Evolutionary conservation across 352 stramenopile species (phyloP).

Genomic region (Pythium aristosporum): DNA sequence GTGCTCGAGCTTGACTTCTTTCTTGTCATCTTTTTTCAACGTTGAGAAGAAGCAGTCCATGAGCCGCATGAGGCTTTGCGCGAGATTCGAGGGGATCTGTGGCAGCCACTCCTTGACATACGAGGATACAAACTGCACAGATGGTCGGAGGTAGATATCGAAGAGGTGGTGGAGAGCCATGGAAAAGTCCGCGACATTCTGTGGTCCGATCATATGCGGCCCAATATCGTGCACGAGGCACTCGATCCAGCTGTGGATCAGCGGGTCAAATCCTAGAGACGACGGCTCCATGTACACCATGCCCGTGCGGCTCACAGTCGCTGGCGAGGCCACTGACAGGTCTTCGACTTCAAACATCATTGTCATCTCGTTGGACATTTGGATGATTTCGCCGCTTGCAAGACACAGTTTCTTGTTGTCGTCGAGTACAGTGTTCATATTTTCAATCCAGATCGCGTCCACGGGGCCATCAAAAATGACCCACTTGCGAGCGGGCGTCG

Average conservation of each 20-base stretch:
- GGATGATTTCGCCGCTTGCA: conserved; percentile 93
- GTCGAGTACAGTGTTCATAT: conserved; percentile 97
- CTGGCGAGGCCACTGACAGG: conserved; percentile 91
- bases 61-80: conserved; percentile 90
- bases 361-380: conserved; percentile 95
- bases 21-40: conserved; percentile 43
- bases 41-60: conserved; percentile 87
- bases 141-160: conserved; percentile 88
- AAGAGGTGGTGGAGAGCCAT: conserved; percentile 74
- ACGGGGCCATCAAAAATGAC: conserved; percentile 95
- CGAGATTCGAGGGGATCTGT: conserved; percentile 84
- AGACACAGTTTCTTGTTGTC: conserved; percentile 96
- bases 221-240: conserved; percentile 61
- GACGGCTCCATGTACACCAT: conserved; percentile 97
- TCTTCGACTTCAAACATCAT: conserved; percentile 99
- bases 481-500: conserved; percentile 92
- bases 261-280: conserved; percentile 88
- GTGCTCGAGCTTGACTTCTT: conserved; percentile 76
- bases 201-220: conserved; percentile 32
- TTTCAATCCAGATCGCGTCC: conserved; percentile 96
- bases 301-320: conserved; percentile 93
- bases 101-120: conserved; percentile 89
- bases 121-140: conserved; percentile 84
- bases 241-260: conserved; percentile 90
- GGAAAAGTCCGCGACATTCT: conserved; percentile 50